Evolutionary conservation across 352 stramenopile genomes (phyloP), one percentile per base, ranked within the genome.

Genomic region (Albugo candida): DNA sequence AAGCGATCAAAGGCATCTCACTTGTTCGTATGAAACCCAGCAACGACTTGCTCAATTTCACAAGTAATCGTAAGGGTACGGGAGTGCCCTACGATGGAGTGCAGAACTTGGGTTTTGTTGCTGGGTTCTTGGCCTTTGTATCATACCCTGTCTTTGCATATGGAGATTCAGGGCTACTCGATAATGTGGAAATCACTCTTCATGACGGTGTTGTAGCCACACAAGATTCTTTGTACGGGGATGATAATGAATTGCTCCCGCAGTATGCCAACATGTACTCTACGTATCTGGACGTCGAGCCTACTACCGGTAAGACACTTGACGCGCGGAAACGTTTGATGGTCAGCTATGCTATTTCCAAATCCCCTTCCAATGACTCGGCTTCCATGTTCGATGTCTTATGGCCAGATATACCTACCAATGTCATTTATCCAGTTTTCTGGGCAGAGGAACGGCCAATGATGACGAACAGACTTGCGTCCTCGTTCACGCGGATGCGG

Each of bases 91-190:
- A 83, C 11, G 60, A 83, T 31, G 74, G 74, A 27, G 52, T 86
- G 35, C 71, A 82, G 50, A 56, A 65, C 36, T 47, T 81, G 45
- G 68, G 60, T 45, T 86, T 83, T 54, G 61, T 67, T 51, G 63
- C 53, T 27, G 74, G 74, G 36, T 81, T 86, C 51, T 42, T 83
- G 20, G 69, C 71, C 35, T 86, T 71, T 53, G 53, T 86, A 43
- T 86, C 74, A 44, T 77, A 63, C 18, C 70, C 74, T n/a, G 54
- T 81, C 48, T 86, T 69, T 49, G 49, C 83, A n/a, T 74, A 67
- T 46, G 67, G 70, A 3, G 55, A 83, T 53, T 53, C 53, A 16
- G 63, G 63, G 24, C 47, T 86, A 35, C 52, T 62, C 0, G 53
- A 63, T 4, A 50, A 27, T 11, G 62, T 86, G 14, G 51, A 68